Conservation (phyloP, 352 stramenopile genomes). For the Globisporangium rhizosaccharum region DNA sequence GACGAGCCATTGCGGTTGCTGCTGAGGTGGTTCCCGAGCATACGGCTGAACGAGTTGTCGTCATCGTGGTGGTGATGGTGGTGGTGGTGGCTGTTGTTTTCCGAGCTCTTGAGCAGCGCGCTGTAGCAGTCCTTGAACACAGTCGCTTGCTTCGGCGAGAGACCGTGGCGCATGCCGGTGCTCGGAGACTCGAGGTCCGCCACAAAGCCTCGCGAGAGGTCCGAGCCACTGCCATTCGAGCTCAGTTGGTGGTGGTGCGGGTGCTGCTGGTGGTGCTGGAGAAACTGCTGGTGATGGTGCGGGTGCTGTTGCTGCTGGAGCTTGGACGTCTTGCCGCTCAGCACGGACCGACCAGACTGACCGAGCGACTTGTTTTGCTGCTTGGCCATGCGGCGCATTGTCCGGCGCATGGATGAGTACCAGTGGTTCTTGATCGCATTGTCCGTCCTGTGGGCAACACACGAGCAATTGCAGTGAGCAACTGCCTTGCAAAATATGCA, state of each 20-base stretch:
- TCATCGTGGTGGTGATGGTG: constrained; percentile 4
- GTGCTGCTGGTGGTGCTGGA: constrained; percentile 3
- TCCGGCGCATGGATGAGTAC: constrained; percentile 90
- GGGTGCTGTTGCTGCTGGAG: constrained; percentile 14
- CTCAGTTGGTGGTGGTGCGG: constrained; percentile 4
- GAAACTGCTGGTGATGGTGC: constrained; percentile 1
- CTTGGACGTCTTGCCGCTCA: constrained; percentile 27
- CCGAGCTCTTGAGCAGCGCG: constrained; percentile 54
- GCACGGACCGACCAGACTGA: constrained; percentile 15
- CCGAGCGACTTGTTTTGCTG: constrained; percentile 74
- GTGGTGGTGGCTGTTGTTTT: constrained; percentile 6
- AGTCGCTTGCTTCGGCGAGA: constrained; percentile 54
- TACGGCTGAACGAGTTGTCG: constrained; percentile 1
- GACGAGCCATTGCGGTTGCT: constrained; percentile 4
- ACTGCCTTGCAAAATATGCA: not conserved
- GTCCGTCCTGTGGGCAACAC: constrained; percentile 44
- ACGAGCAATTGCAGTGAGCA: not conserved
- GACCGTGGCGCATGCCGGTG: constrained; percentile 19
- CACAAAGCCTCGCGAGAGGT: constrained; percentile 1
- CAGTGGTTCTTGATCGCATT: constrained; percentile 90
- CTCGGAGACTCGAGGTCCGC: constrained; percentile 11
- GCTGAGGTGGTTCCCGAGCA: constrained; percentile 11
- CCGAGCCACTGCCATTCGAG: constrained; percentile 3
- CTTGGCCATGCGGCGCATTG: constrained; percentile 86
- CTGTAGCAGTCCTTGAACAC: constrained; percentile 80